A percentile compares a stretch with the other conserved stretches of the same genome.
phyloP scores from a whole-genome alignment of 805 yeast genomes.

The Pichia thaimueangensis region DNA sequence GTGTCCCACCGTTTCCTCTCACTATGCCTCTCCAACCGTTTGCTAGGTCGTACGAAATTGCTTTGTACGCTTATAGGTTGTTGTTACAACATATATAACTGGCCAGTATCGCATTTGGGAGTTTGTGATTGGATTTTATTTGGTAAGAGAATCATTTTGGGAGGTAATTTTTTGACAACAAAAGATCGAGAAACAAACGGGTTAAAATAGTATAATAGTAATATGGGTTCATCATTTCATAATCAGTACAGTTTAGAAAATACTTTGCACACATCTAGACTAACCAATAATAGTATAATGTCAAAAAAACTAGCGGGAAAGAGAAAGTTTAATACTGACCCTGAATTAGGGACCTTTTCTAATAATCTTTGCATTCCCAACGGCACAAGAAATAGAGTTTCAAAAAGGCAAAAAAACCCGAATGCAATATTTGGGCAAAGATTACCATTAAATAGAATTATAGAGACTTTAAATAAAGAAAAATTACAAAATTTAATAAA shows the following conservation, averaged over 20 bases:
- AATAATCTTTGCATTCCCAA: not conserved
- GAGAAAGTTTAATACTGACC: slow-evolving; percentile 1
- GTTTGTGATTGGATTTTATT: not conserved
- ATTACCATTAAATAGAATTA: slow-evolving; percentile 55
- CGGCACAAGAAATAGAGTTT: not conserved
- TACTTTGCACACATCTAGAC: no score
- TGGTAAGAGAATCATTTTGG: not conserved
- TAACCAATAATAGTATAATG: not conserved
- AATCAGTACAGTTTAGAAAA: slow-evolving; percentile 1
- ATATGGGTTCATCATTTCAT: slow-evolving; percentile 8
- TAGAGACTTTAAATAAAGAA: slow-evolving; percentile 60
- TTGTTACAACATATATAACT: not conserved
- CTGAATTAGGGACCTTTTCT: not conserved
- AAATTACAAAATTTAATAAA: slow-evolving; percentile 48
- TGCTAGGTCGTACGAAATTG: no score
- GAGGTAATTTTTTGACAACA: not conserved
- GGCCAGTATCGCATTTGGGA: not conserved
- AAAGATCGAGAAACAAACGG: not conserved
- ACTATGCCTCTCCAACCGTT: no score
- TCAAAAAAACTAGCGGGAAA: slow-evolving; percentile 2
- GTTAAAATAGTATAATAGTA: not conserved
- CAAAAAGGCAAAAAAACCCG: slow-evolving; percentile 32
- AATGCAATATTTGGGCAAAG: slow-evolving; percentile 45
- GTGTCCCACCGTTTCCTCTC: no score
- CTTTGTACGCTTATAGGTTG: no score